Percentiles rank a stretch among this genome's conserved stretches.
phyloP scores from a whole-genome alignment of 192 early-diverging fungal genomes.

The Pilaira anomala region DNA sequence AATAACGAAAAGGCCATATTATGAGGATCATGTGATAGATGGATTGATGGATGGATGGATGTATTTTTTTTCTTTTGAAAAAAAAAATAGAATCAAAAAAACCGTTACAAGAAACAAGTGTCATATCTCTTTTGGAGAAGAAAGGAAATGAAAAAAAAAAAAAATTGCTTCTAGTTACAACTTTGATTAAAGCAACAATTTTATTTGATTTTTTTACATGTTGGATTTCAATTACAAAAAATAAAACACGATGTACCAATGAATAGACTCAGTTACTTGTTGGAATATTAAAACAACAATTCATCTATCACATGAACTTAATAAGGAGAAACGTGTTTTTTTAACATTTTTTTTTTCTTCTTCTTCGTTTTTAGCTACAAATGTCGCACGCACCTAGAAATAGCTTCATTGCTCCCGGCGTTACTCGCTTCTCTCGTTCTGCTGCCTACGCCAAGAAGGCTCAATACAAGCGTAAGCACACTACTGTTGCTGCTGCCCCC shows the following conservation, averaged over 20 bases:
- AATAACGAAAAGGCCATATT: not conserved
- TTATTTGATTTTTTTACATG: not conserved
- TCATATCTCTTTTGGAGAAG: no score
- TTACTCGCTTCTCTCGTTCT: constrained; percentile 82
- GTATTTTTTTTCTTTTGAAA: not conserved
- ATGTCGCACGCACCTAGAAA: constrained; percentile 74
- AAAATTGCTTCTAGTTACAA: not conserved
- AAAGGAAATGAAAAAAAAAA: not conserved
- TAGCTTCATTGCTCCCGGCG: constrained; percentile 79
- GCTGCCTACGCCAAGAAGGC: constrained; percentile 82
- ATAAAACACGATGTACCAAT: no score
- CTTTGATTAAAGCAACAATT: not conserved
- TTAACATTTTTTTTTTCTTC: not conserved
- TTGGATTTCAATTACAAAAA: not conserved
- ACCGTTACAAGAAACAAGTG: not conserved
- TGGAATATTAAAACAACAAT: not conserved
- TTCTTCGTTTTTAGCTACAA: constrained; percentile 29
- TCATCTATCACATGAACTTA: not conserved
- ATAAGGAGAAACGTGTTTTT: not conserved
- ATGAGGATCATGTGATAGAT: not conserved
- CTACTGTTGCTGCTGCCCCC: constrained; percentile 45
- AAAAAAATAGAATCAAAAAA: not conserved
- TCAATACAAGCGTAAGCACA: constrained; percentile 86
- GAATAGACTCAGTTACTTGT: not conserved
- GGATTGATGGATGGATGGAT: not conserved